These are phyloP conservation scores for Tetracladium marchalianum DNA, from an alignment of 495 filamentous ascomycete genomes.

Conservation along the genomic window DNA sequence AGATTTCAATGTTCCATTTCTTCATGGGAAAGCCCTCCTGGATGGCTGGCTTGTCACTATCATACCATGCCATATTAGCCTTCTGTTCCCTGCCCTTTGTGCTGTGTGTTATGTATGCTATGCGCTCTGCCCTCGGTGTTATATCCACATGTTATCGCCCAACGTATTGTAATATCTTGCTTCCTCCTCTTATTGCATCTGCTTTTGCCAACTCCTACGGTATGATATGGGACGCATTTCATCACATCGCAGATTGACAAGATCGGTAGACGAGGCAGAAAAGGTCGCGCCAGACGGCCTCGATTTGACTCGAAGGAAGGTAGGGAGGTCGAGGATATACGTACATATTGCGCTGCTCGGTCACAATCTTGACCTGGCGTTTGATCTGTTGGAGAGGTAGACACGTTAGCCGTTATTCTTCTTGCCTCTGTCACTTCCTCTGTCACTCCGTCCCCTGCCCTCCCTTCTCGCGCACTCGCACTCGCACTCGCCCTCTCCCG, in stretches of 20 bases:
- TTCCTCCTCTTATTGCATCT: not conserved
- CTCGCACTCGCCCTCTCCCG: too few relatives aligned
- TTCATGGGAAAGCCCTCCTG: constrained; percentile 89
- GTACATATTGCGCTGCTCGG: constrained; percentile 68
- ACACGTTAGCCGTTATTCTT: constrained; percentile 6
- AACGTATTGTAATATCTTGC: too few relatives aligned
- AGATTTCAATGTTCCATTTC: constrained; percentile 56
- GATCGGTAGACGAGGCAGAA: too few relatives aligned
- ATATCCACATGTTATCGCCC: too few relatives aligned
- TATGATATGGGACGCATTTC: too few relatives aligned
- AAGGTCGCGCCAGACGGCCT: too few relatives aligned
- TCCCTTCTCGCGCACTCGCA: too few relatives aligned
- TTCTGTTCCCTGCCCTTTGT: constrained; percentile 1
- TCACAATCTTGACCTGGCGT: constrained; percentile 83
- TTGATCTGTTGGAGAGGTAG: constrained; percentile 47
- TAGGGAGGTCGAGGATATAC: constrained; percentile 2
- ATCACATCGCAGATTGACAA: too few relatives aligned
- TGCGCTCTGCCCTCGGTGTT: not conserved
- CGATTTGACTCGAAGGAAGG: constrained; percentile 9
- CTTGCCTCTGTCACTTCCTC: not conserved
- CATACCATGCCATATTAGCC: constrained; percentile 12
- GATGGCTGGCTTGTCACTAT: constrained; percentile 57
- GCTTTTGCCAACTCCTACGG: too few relatives aligned
- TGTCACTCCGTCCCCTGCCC: not conserved
- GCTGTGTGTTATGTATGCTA: constrained; percentile 2